These are phyloP conservation scores for Cryphonectria naterciae DNA, from an alignment of 2,329 filamentous ascomycete species.

Conservation along the genomic window DNA sequence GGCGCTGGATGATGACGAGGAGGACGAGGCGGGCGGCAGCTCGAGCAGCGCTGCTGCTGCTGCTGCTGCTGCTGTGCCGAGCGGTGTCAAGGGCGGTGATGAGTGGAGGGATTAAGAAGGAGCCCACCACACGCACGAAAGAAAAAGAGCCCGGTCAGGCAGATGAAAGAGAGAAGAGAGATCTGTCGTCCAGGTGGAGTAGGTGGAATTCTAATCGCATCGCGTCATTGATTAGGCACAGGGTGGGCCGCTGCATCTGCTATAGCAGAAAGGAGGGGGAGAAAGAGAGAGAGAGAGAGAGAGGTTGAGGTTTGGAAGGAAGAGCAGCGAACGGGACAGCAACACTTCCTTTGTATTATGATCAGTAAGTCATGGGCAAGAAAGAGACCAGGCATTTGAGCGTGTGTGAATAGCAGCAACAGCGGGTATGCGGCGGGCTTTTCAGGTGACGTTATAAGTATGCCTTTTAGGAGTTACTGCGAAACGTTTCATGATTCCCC, in stretches of 20 bases:
- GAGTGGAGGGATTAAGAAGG: constrained; percentile 44
- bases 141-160: neutral
- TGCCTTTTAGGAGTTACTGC: neutral
- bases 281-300: neutral
- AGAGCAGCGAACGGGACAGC: too few relatives aligned
- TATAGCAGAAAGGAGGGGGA: neutral
- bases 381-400: constrained; percentile 4
- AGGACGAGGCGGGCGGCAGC: constrained; percentile 45
- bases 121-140: neutral
- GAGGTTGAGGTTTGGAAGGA: neutral
- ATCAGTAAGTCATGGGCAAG: neutral
- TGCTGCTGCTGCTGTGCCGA: constrained; percentile 34
- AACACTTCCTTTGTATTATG: neutral
- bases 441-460: neutral
- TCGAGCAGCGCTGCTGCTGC: constrained; percentile 26
- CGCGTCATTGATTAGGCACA: neutral
- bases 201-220: neutral
- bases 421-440: neutral
- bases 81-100: constrained; percentile 49
- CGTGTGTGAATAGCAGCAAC: neutral
- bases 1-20: constrained; percentile 62
- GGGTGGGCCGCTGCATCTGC: neutral
- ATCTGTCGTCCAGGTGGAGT: neutral
- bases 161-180: neutral
- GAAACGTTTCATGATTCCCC: neutral